Evolutionary conservation across 2,329 filamentous ascomycete genomes (phyloP), one percentile per base, ranked within the genome.

Genomic region (Colletotrichum nymphaeae): DNA sequence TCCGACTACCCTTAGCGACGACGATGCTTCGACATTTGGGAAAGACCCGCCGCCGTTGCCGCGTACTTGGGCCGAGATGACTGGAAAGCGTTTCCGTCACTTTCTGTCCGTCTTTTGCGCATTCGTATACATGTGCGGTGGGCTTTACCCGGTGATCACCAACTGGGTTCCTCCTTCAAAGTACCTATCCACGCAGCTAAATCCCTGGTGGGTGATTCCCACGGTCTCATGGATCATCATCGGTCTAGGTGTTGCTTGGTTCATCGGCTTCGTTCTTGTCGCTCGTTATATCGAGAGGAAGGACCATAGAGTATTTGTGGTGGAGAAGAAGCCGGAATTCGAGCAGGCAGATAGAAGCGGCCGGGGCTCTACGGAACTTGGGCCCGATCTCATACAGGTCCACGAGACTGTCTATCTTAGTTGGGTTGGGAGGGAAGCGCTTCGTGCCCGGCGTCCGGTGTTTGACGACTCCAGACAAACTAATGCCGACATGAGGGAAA

Each of bases 321-420:
- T 81, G 9, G 81, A 83, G 73, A 81, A 79, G 67, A 77, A 78
- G 58, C 81, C 80, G 0, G 80, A 81, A 53, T 83, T 82, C 56
- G 81, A 83, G 72, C 73, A 69, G 28, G 80, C 78, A 4, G 67
- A 76, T 6, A 75, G 74, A 6, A 73, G 69, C n/a, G 67, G 64
- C 24, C 64, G 37, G 9, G 42, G 30, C 22, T 62, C 65, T 14
- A 63, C 57, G 28, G 58, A 58, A 16, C 2, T 5, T 11, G 67
- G 71, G 8, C 64, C 63, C 5, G 81, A 81, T 0, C 78, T 82
- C 32, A 78, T 83, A 3, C 77, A 83, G 30, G 77, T 82, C 8
- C 81, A 83, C n/a, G 81, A 83, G 75, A 83, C 81, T 6, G 81
- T 83, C 0, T 83, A 81, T 63, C 68, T 82, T 16, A 79, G 79